Conservation (phyloP, 2,329 filamentous ascomycete species). For the Botrytis fragariae region DNA sequence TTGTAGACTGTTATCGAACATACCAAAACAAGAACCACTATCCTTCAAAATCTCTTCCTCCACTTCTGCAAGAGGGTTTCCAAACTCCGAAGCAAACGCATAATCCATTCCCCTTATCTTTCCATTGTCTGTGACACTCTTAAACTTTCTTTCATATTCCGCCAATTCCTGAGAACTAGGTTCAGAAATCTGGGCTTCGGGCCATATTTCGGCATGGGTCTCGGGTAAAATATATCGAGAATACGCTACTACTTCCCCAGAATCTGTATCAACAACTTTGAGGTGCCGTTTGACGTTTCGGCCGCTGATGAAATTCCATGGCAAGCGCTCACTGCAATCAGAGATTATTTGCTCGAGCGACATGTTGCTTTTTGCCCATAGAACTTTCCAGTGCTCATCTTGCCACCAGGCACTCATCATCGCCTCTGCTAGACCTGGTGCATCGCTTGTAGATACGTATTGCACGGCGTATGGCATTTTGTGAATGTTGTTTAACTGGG, state of each 20-base stretch:
- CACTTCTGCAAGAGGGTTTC: neutral
- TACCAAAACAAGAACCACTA: neutral
- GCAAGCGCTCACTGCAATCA: neutral
- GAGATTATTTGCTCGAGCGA: neutral
- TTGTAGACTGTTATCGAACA: neutral
- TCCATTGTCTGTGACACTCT: neutral
- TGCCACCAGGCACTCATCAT: neutral
- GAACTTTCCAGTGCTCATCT: neutral
- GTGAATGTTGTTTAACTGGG: neutral
- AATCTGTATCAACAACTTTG: neutral
- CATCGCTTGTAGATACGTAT: neutral
- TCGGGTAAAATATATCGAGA: slow-evolving; percentile 1
- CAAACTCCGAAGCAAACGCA: neutral
- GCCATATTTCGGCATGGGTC: neutral
- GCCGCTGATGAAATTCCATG: neutral
- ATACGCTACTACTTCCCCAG: neutral
- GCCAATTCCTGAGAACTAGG: neutral
- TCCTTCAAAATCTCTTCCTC: neutral
- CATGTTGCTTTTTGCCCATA: neutral
- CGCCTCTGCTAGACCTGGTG: neutral
- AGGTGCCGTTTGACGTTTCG: neutral
- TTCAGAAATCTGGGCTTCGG: neutral
- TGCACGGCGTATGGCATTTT: neutral
- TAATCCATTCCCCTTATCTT: neutral
- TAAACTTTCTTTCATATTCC: neutral